These are phyloP conservation scores for Hondaea fermentalgiana DNA, from an alignment of 108 stramenopile species.

Conservation along the genomic window DNA sequence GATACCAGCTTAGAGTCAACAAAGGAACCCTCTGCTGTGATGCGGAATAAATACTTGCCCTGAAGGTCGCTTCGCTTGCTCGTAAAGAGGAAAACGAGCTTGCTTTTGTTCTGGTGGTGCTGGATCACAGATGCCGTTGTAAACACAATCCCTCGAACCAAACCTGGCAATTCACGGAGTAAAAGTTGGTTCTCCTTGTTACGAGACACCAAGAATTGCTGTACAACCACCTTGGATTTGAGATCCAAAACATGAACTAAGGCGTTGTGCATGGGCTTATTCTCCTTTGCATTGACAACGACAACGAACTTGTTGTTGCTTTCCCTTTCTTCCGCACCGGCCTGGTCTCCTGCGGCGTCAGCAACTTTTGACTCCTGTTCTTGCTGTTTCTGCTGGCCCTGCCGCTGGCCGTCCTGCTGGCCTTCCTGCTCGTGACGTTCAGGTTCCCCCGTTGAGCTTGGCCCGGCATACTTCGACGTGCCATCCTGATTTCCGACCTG, in stretches of 20 bases:
- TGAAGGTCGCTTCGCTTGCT: neutral
- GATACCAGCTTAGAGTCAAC: neutral
- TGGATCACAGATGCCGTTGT: neutral
- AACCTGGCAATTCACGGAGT: neutral
- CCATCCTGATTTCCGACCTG: no score
- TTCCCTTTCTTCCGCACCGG: neutral
- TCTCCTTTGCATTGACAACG: neutral
- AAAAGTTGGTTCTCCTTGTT: neutral
- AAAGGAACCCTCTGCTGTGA: neutral
- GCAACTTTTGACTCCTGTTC: no score
- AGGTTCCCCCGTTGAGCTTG: no score
- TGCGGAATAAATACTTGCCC: neutral
- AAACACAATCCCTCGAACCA: neutral
- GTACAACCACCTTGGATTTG: neutral
- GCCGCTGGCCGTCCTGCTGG: no score
- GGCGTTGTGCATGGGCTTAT: neutral
- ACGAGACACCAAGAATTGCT: neutral
- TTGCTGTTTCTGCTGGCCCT: no score
- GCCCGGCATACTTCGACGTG: no score
- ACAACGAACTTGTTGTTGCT: neutral
- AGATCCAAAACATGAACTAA: neutral
- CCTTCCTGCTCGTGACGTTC: no score
- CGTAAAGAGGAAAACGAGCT: neutral
- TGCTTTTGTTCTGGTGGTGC: neutral
- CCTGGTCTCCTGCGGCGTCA: no score